Base-by-base conservation (phyloP, 2,329 filamentous ascomycete species). In the Pyrenophora seminiperda region DNA sequence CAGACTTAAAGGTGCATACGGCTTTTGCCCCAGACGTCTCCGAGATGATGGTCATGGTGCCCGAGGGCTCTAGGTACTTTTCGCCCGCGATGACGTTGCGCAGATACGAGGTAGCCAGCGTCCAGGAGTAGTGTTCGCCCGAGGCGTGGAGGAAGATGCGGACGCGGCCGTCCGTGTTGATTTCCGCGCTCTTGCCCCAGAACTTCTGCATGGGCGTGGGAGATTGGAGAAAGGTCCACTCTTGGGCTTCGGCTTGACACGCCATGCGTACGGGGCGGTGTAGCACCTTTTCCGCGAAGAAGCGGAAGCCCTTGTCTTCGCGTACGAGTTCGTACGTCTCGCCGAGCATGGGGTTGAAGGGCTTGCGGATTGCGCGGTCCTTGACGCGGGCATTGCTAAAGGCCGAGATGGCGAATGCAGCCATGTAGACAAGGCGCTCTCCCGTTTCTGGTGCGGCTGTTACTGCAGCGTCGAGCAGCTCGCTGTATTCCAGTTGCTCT, bases 31-130 rank as follows among this genome's bases (percentile, higher is more conserved):
- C 91, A 0, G 87, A 91, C 4, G 83, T 88, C 66, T 99, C 94
- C 70, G 93, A 93, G 58, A 84, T 77, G 27, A 99, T 83, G 18
- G 87, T 85, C 90, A 97, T 94, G 34, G 84, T 90, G 37, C 92
- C 92, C 1, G 95, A 90, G 0, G 94, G 94, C 75, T 99, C 94
- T 10, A 97, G 86, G 69, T 99, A 99, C 75, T 97, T 99, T 74
- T 99, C 94, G 31, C 94, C 94, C 64, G 96, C 93, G 47, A 99
- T 95, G 43, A 99, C 91, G 70, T 99, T 99, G 39, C 94, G 86
- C 46, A 99, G 76, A 75, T 97, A 97, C 59, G 89, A 90, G 4
- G 91, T 96, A 1, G 93, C 91, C 14, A 90, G 81, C 37, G 83
- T 88, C 91, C 91, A 99, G 62, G 87, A 92, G 76, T 93, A 99